A percentile compares a stretch with the other conserved stretches of the same genome.
These are phyloP conservation scores for Neltuma alba DNA, from an alignment of 306 rosid species.

Conservation along the genomic window DNA sequence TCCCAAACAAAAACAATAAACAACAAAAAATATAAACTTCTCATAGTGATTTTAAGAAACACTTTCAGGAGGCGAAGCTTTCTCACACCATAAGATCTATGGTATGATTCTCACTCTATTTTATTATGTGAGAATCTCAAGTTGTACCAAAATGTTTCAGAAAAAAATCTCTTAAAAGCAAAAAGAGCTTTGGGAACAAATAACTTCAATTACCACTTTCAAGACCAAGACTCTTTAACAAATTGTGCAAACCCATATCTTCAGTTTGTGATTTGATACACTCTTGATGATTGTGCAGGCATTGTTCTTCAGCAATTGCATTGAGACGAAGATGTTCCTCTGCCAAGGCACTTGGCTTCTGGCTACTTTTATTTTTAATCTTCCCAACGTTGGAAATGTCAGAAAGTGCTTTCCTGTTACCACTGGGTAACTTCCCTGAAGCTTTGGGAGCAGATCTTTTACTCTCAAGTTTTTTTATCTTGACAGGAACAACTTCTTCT, in stretches of 20 bases:
- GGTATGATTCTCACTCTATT: not conserved
- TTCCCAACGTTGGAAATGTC: slow-evolving; percentile 67
- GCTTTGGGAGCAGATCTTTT: slow-evolving; percentile 38
- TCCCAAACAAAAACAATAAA: not conserved
- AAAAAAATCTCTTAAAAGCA: not conserved
- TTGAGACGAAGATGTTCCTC: slow-evolving; percentile 39
- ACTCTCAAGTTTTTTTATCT: slow-evolving; percentile 15
- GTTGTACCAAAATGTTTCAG: not conserved
- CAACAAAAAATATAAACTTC: not conserved
- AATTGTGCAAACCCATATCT: slow-evolving; percentile 33
- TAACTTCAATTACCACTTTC: slow-evolving; percentile 46
- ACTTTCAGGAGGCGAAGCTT: not conserved
- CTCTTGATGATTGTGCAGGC: slow-evolving; percentile 53
- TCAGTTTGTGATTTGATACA: slow-evolving; percentile 53
- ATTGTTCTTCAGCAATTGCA: slow-evolving; percentile 55
- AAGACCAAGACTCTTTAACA: slow-evolving; percentile 51
- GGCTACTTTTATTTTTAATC: slow-evolving; percentile 38
- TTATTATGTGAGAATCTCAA: not conserved
- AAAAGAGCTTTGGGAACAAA: not conserved
- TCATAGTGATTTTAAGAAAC: not conserved
- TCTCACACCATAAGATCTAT: not conserved
- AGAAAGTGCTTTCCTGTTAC: slow-evolving; percentile 56
- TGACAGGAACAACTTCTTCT: slow-evolving; percentile 36
- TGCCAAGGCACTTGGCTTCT: slow-evolving; percentile 33
- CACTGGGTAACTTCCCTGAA: slow-evolving; percentile 45